Conservation (phyloP, 2,329 filamentous ascomycete species). For the Podosphaera fusca region DNA sequence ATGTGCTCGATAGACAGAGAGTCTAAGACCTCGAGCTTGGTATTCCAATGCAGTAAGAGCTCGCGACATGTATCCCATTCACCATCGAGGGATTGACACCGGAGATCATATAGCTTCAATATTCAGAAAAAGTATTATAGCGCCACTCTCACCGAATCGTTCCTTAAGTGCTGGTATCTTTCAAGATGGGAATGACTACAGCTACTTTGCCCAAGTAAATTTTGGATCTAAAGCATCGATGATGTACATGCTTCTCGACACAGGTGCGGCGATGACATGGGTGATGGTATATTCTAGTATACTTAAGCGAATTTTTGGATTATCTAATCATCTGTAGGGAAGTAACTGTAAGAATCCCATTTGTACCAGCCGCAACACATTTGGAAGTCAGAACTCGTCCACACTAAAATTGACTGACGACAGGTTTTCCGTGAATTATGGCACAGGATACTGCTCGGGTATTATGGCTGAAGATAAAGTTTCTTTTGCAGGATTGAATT, state of each 20-base stretch:
- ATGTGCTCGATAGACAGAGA: too few relatives aligned
- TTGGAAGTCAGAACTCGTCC: conserved; percentile 40
- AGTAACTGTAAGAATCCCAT: conserved; percentile 34
- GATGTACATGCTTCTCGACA: conserved; percentile 41
- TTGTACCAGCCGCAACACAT: conserved; percentile 47
- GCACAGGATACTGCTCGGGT: conserved; percentile 52
- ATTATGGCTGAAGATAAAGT: conserved; percentile 41
- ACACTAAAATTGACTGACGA: conserved; percentile 29
- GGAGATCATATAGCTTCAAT: too few relatives aligned
- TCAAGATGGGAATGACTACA: conserved; percentile 42
- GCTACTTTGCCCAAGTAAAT: conserved; percentile 35
- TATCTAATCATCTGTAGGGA: background rate
- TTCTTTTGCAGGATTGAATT: conserved; percentile 37
- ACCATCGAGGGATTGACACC: too few relatives aligned
- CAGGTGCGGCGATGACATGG: conserved; percentile 55
- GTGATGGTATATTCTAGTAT: conserved; percentile 39
- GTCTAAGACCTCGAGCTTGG: too few relatives aligned
- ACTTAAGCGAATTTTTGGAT: too few relatives aligned
- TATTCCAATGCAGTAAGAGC: too few relatives aligned
- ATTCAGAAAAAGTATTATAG: background rate
- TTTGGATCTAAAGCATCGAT: conserved; percentile 31
- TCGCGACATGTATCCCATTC: too few relatives aligned
- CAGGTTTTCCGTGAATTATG: conserved; percentile 48
- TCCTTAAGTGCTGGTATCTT: conserved; percentile 27
- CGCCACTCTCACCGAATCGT: background rate